These are phyloP conservation scores for Gautieria morchelliformis DNA, from an alignment of 768 basidiomycete genomes.

Conservation along the genomic window DNA sequence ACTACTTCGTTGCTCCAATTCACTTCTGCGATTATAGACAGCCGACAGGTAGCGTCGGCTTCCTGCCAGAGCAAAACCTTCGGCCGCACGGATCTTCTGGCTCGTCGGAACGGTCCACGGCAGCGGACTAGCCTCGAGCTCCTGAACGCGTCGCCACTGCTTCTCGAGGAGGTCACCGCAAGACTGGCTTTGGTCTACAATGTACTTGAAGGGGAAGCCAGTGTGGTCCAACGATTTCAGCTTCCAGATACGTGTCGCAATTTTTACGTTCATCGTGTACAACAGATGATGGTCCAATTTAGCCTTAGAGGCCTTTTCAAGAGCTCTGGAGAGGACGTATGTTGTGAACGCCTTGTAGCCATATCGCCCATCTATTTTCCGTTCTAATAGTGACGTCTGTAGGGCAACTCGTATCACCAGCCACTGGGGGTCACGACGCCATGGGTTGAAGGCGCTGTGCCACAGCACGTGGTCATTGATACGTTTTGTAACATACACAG, in stretches of 20 bases:
- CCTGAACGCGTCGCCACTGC: not conserved
- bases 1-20: not conserved
- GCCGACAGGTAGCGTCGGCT: not conserved
- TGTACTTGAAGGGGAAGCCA: not conserved
- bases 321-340: slow-evolving; percentile 24
- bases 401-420: slow-evolving; percentile 36
- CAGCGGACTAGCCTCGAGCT: not conserved
- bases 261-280: not conserved
- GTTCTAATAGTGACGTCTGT: slow-evolving; percentile 21
- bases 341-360: slow-evolving; percentile 42
- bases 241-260: not conserved
- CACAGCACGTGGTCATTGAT: slow-evolving; percentile 39
- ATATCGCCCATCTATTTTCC: not conserved
- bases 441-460: slow-evolving; percentile 28
- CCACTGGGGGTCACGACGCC: slow-evolving; percentile 45
- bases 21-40: not conserved
- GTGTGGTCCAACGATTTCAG: not conserved
- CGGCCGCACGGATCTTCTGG: not conserved
- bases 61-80: not conserved
- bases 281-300: not conserved
- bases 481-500: slow-evolving; percentile 27
- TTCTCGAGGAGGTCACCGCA: not conserved
- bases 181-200: not conserved
- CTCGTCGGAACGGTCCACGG: not conserved
- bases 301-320: not conserved